Conservation (phyloP, 208 protist genomes). For the Crithidia fasciculata region DNA sequence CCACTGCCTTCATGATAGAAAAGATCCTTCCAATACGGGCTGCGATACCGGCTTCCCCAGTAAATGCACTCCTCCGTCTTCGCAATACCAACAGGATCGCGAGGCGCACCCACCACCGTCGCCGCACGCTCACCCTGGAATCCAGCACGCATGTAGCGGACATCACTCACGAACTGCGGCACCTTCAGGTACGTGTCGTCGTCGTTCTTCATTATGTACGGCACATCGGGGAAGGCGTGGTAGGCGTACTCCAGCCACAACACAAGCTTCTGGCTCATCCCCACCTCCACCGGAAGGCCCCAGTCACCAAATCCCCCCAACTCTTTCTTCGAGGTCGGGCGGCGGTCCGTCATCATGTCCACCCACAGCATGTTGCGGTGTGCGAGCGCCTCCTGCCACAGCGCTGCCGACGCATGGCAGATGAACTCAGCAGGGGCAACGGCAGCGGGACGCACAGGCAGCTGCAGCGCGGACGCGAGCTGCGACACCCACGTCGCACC, state of each 20-base stretch:
- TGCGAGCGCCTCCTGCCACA: constrained; percentile 28
- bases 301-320: constrained; percentile 21
- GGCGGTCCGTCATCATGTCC: constrained; percentile 25
- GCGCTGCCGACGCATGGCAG: constrained; percentile 19
- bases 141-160: constrained; percentile 19
- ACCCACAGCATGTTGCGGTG: constrained; percentile 25
- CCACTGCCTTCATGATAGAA: not conserved
- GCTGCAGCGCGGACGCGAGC: constrained; percentile 7
- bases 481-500: constrained; percentile 7
- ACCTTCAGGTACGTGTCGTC: constrained; percentile 47
- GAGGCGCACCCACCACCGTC: not conserved
- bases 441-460: constrained; percentile 6
- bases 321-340: constrained; percentile 12
- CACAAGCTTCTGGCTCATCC: constrained; percentile 38
- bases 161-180: constrained; percentile 40
- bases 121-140: not conserved
- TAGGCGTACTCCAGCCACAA: constrained; percentile 35
- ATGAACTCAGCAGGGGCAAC: constrained; percentile 12
- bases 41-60: not conserved
- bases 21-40: not conserved
- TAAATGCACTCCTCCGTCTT: constrained; percentile 12
- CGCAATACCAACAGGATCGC: not conserved
- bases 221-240: constrained; percentile 22
- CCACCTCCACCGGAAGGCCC: constrained; percentile 31
- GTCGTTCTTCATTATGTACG: constrained; percentile 40